Evolutionary conservation across 2,329 filamentous ascomycete species (phyloP).

Genomic region (Sarocladium strictum): DNA sequence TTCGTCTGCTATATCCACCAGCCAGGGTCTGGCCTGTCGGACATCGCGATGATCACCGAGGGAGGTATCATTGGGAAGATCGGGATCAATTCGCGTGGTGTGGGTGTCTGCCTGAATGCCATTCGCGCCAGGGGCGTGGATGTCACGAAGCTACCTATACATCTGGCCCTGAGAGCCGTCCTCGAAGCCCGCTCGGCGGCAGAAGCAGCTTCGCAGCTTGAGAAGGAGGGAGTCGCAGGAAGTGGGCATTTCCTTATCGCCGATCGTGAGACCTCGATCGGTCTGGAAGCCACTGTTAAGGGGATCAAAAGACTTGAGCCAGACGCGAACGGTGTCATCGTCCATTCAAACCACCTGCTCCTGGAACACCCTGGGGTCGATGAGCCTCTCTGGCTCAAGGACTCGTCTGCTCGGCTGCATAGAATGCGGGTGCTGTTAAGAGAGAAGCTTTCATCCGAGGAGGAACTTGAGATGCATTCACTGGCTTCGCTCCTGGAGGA

Average conservation of each 20-base stretch:
- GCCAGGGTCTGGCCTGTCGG: slow-evolving; percentile 28
- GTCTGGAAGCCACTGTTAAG: slow-evolving; percentile 12
- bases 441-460: not conserved
- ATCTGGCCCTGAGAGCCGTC: slow-evolving; percentile 50
- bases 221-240: slow-evolving; percentile 9
- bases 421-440: slow-evolving; percentile 20
- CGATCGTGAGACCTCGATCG: slow-evolving; percentile 6
- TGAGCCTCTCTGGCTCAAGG: slow-evolving; percentile 23
- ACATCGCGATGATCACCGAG: slow-evolving; percentile 51
- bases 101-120: slow-evolving; percentile 57
- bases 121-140: slow-evolving; percentile 52
- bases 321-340: slow-evolving; percentile 9
- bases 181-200: slow-evolving; percentile 41
- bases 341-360: slow-evolving; percentile 15
- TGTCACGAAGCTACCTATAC: slow-evolving; percentile 47
- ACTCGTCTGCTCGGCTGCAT: slow-evolving; percentile 20
- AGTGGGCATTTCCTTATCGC: slow-evolving; percentile 12
- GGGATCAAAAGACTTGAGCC: slow-evolving; percentile 4
- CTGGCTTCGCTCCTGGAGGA: slow-evolving; percentile 20
- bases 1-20: slow-evolving; percentile 40
- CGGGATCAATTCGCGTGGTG: slow-evolving; percentile 52
- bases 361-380: slow-evolving; percentile 22
- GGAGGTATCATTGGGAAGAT: slow-evolving; percentile 60
- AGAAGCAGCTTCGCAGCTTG: slow-evolving; percentile 8
- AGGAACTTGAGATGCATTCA: slow-evolving; percentile 3